A percentile compares a stretch with the other conserved stretches of the same genome.
These are phyloP conservation scores for Coix lacrymajobi DNA, from an alignment of 176 grass and related monocot genomes.

Conservation along the genomic window DNA sequence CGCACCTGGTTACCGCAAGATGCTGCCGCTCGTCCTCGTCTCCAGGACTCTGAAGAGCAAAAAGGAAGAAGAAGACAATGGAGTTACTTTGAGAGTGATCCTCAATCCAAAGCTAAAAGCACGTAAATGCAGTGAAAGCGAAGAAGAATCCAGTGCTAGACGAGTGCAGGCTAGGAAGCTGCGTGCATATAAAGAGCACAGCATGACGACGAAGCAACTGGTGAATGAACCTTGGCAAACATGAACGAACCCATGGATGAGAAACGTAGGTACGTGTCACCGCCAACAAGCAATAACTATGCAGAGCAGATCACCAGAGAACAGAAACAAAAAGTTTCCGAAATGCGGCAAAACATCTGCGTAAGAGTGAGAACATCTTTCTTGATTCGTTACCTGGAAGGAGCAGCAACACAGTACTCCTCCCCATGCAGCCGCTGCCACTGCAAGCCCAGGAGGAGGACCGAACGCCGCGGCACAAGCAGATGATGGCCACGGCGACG, in stretches of 20 bases:
- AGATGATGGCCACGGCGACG: constrained; percentile 25
- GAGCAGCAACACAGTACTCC: constrained; percentile 3
- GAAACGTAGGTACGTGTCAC: neutral
- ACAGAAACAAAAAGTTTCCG: neutral
- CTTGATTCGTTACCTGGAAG: constrained; percentile 36
- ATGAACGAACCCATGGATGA: neutral
- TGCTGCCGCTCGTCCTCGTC: neutral
- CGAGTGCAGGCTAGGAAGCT: neutral
- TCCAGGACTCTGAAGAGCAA: constrained; percentile 27
- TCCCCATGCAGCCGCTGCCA: neutral
- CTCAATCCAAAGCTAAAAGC: neutral
- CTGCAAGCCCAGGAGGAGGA: constrained; percentile 1
- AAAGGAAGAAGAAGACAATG: neutral
- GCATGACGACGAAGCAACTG: neutral
- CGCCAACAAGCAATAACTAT: neutral
- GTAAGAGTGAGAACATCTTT: neutral
- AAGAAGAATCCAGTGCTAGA: neutral
- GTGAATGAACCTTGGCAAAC: neutral
- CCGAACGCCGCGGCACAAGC: constrained; percentile 24
- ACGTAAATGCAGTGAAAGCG: neutral
- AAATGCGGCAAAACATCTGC: neutral
- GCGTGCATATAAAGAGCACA: neutral
- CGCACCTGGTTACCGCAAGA: constrained; percentile 33
- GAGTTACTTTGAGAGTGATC: neutral
- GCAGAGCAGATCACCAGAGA: neutral